Base-by-base conservation (phyloP, 108 stramenopile species). In the Nannochloropsis granulata region DNA sequence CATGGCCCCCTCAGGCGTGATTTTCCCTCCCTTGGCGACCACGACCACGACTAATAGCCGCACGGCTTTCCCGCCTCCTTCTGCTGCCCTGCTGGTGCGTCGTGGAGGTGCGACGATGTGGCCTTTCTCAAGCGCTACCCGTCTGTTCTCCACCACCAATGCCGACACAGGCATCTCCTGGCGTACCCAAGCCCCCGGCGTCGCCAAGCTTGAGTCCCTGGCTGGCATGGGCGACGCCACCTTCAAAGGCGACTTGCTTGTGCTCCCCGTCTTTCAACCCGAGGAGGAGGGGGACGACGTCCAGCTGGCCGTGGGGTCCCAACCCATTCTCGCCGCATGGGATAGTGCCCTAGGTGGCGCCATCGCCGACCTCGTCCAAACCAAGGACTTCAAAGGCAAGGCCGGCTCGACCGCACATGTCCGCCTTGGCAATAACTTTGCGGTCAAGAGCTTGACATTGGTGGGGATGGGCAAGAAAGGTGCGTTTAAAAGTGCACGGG, bases 381-480 rank as follows among this genome's bases (percentile, higher is more conserved):
- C 42, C 13, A 25, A 85, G 81, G 81, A 43, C 46, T 85, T 85
- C 56, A 82, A 82, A 71, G 85, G 81, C 80, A 23, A 78, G 11
- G 78, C 26, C 1, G 24, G 13, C 2, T 26, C 45, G 43, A 3
- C 24, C 23, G 45, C 82, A 25, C 82, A 19, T 16, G 45, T 25
- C 23, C 45, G 45, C 25, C 34, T 85, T n/a, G 85, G 80, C 45
- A 43, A 44, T 24, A 81, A 71, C 23, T 45, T 24, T 10, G 26
- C 23, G 24, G 81, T 85, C 0, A 88, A 86, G 78, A 83, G 84
- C 42, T 34, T 88, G 23, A 84, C 80, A 13, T 56, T 87, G 23
- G 79, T 88, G 19, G 88, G 86, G 10, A 83, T 88, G 26, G 88
- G 88, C 0, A 82, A 82, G 83, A 78, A 56, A 43, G 56, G 44